These are phyloP conservation scores for Lachancea meyersii DNA, from an alignment of 805 yeast genomes.

Conservation along the genomic window DNA sequence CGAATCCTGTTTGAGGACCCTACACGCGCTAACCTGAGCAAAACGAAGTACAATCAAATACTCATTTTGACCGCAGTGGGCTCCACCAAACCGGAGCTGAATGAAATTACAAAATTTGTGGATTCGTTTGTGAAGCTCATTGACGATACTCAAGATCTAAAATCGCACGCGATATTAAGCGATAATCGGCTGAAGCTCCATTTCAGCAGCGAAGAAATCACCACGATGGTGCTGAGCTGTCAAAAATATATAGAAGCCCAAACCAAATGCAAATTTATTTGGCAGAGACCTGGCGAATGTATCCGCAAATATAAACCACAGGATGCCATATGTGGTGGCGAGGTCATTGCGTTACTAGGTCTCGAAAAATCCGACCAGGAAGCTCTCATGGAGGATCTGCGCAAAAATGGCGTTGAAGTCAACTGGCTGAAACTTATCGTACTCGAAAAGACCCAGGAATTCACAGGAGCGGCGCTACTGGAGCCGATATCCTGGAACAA, in stretches of 20 bases:
- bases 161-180: conserved; percentile 1
- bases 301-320: conserved; percentile 13
- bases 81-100: conserved; percentile 3
- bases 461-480: conserved; percentile 26
- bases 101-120: conserved; percentile 1
- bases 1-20: conserved; percentile 32
- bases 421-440: conserved; percentile 9
- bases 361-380: conserved; percentile 11
- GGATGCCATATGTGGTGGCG: conserved; percentile 18
- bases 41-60: conserved; percentile 6
- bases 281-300: conserved; percentile 27
- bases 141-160: conserved; percentile 10
- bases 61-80: conserved; percentile 9
- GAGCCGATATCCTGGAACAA: conserved; percentile 13
- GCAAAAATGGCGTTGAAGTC: conserved; percentile 9
- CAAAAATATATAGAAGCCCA: conserved; percentile 19
- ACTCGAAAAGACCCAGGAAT: conserved; percentile 6
- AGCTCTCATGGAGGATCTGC: conserved; percentile 8
- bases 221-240: conserved; percentile 22
- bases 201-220: conserved; percentile 9
- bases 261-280: conserved; percentile 10
- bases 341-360: conserved; percentile 18
- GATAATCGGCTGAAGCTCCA: conserved; percentile 8
- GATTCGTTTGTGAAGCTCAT: conserved; percentile 8
- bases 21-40: conserved; percentile 22